These are phyloP conservation scores for Neofusicoccum sp. DNA, from an alignment of 2,329 filamentous ascomycete genomes.

Conservation along the genomic window DNA sequence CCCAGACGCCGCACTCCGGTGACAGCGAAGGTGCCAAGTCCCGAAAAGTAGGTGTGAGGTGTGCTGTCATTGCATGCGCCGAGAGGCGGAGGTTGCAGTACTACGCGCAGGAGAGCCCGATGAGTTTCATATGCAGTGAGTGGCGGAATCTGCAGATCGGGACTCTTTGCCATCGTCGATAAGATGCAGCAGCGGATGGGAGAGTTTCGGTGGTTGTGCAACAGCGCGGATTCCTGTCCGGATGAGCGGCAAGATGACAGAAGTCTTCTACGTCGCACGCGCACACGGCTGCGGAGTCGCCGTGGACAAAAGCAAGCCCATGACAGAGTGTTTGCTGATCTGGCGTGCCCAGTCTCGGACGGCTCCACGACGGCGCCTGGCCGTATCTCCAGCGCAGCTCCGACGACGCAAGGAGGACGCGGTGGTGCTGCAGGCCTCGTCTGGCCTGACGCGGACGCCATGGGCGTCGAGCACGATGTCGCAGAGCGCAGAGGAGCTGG, in stretches of 20 bases:
- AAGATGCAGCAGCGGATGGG: background rate
- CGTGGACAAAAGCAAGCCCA: background rate
- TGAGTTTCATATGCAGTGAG: background rate
- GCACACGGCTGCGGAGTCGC: background rate
- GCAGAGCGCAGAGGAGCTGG: background rate
- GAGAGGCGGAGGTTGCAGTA: background rate
- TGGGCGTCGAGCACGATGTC: slow-evolving; percentile 1
- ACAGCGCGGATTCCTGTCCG: background rate
- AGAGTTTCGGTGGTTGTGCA: background rate
- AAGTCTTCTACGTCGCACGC: background rate
- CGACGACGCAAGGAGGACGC: background rate
- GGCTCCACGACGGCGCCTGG: background rate
- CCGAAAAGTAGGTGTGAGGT: slow-evolving; percentile 11
- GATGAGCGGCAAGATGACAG: background rate
- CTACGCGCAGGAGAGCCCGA: background rate
- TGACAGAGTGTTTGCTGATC: slow-evolving; percentile 15
- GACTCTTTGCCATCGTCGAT: background rate
- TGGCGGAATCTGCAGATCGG: background rate
- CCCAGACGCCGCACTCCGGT: background rate
- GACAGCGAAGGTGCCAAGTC: slow-evolving; percentile 5
- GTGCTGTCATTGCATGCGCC: slow-evolving; percentile 10
- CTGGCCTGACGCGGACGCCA: background rate
- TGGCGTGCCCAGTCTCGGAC: background rate
- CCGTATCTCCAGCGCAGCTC: slow-evolving; percentile 3
- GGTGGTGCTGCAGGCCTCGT: background rate